Conservation (phyloP, 129 eudicot species). For the Pseudognaphalium luteoalbum region DNA sequence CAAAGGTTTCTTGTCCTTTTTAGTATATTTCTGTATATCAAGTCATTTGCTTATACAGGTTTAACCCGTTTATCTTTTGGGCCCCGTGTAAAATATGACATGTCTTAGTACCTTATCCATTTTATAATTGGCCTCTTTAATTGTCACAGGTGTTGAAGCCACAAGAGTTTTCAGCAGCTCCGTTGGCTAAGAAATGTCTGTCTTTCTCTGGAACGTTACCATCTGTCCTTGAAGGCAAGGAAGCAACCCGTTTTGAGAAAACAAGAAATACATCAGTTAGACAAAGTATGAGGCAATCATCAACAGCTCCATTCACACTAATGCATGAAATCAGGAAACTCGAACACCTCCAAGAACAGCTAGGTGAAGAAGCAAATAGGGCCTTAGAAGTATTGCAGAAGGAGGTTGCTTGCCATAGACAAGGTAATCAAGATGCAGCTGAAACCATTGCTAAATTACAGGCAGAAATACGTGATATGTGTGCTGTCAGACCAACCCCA, state of each 20-base stretch:
- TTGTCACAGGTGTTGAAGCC: conserved; percentile 45
- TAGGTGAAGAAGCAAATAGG: conserved; percentile 91
- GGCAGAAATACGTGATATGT: conserved; percentile 86
- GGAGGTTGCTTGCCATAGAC: conserved; percentile 90
- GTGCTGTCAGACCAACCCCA: conserved; percentile 50
- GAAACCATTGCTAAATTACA: conserved; percentile 93
- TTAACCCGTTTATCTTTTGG: no score
- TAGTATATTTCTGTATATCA: not conserved
- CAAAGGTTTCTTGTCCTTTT: conserved; percentile 40
- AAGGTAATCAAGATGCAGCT: conserved; percentile 98
- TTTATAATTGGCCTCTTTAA: not conserved
- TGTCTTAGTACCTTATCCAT: no score
- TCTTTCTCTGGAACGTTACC: conserved; percentile 67
- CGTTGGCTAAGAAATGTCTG: conserved; percentile 72
- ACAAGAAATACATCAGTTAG: conserved; percentile 54
- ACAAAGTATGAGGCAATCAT: conserved; percentile 81
- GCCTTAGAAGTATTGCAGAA: conserved; percentile 92
- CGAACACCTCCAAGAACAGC: conserved; percentile 96
- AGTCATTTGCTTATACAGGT: not conserved
- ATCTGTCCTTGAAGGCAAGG: conserved; percentile 61
- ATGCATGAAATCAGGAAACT: conserved; percentile 96
- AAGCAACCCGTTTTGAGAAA: conserved; percentile 42
- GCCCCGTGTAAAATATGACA: no score
- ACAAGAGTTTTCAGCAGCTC: conserved; percentile 44
- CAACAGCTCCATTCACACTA: conserved; percentile 85